A percentile compares a stretch with the other conserved stretches of the same genome.
Evolutionary conservation across 1,139 yeast genomes (phyloP).

Genomic region (Geotrichum restrictum): DNA sequence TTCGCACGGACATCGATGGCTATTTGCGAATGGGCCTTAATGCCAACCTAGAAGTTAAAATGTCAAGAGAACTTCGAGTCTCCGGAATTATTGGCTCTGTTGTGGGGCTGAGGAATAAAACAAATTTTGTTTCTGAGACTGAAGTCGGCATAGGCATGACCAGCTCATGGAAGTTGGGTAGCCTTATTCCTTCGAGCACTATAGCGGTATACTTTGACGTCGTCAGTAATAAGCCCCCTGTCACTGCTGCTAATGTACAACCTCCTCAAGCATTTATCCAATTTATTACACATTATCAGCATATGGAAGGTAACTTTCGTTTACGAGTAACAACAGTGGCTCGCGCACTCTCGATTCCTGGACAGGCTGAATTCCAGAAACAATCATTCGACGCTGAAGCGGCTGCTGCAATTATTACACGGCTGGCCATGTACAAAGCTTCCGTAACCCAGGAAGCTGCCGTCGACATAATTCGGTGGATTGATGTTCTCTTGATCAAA

Average conservation of each 20-base stretch:
- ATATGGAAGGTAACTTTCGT: constrained; percentile 60
- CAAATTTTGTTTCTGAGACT: constrained; percentile 74
- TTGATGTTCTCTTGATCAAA: constrained; percentile 69
- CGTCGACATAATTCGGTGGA: constrained; percentile 71
- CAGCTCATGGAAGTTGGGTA: constrained; percentile 79
- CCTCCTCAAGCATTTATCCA: constrained; percentile 67
- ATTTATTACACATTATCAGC: constrained; percentile 70
- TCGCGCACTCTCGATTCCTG: constrained; percentile 51
- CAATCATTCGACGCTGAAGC: constrained; percentile 87
- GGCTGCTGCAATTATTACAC: constrained; percentile 92
- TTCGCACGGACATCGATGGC: constrained; percentile 81
- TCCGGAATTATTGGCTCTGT: constrained; percentile 95
- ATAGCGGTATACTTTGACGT: constrained; percentile 89
- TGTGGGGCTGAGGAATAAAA: constrained; percentile 53
- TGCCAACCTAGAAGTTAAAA: constrained; percentile 70
- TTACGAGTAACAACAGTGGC: constrained; percentile 87
- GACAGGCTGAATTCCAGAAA: constrained; percentile 47
- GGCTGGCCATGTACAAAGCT: constrained; percentile 82
- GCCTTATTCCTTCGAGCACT: constrained; percentile 81
- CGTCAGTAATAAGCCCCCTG: constrained; percentile 28
- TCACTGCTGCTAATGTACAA: constrained; percentile 77
- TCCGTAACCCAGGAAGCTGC: constrained; percentile 49
- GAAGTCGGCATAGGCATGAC: constrained; percentile 94
- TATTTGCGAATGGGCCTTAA: constrained; percentile 63
- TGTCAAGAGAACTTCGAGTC: constrained; percentile 82